phyloP scores from a whole-genome alignment of 2,329 filamentous ascomycete genomes.

The Metarhizium album region DNA sequence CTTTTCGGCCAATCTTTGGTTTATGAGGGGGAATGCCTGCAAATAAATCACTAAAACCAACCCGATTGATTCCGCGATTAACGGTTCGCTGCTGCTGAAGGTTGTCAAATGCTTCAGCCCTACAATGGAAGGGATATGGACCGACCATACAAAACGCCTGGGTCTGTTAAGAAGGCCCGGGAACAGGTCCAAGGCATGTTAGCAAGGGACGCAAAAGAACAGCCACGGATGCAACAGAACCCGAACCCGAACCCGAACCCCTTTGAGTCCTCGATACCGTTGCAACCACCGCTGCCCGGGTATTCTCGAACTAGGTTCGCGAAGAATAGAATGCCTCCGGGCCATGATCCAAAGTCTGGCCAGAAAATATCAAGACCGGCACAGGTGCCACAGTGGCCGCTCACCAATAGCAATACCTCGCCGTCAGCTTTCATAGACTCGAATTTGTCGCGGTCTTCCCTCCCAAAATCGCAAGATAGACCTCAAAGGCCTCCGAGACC shows the following conservation, averaged over 20 bases:
- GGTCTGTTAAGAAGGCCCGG: slow-evolving; percentile 44
- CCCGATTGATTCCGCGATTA: not conserved
- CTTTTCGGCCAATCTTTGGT: slow-evolving; percentile 9
- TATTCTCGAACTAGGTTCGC: slow-evolving; percentile 9
- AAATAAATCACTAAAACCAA: not conserved
- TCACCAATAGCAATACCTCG: slow-evolving; percentile 27
- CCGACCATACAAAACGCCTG: slow-evolving; percentile 28
- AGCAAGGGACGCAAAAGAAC: slow-evolving; percentile 13
- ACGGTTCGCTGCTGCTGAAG: not conserved
- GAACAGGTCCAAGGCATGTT: slow-evolving; percentile 37
- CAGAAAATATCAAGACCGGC: slow-evolving; percentile 39
- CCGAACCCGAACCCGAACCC: not conserved
- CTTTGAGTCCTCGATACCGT: not conserved
- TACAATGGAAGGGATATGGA: slow-evolving; percentile 46
- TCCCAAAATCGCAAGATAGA: slow-evolving; percentile 35
- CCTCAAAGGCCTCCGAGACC: slow-evolving; percentile 51
- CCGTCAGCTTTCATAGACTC: slow-evolving; percentile 21
- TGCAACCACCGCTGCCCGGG: slow-evolving; percentile 2
- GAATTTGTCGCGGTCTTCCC: slow-evolving; percentile 38
- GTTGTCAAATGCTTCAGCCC: slow-evolving; percentile 40
- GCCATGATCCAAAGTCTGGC: slow-evolving; percentile 13
- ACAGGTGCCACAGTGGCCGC: slow-evolving; percentile 44
- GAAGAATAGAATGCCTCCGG: slow-evolving; percentile 11
- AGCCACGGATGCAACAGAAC: slow-evolving; percentile 13
- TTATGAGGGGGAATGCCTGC: not conserved